These are phyloP conservation scores for Ambrosiella cleistominuta DNA, from an alignment of 2,329 filamentous ascomycete species.

Conservation along the genomic window DNA sequence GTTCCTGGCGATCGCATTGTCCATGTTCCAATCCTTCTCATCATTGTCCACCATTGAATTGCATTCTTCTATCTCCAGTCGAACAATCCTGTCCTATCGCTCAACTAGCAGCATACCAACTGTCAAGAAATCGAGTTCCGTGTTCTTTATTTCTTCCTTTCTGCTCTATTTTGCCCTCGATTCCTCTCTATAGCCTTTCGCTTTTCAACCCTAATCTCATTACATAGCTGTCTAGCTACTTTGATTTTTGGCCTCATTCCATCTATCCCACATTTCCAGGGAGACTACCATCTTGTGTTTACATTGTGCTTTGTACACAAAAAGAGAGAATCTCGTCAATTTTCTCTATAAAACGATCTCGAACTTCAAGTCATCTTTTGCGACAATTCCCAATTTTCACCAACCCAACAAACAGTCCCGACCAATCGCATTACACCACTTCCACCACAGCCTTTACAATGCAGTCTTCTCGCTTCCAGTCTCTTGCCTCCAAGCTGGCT, in stretches of 20 bases:
- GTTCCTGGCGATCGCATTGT: constrained; percentile 12
- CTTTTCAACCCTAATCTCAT: constrained; percentile 1
- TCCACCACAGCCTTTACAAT: constrained; percentile 19
- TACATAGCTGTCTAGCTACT: constrained; percentile 11
- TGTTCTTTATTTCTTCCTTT: constrained; percentile 10
- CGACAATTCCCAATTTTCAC: not conserved
- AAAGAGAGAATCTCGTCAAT: not conserved
- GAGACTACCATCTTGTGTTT: constrained; percentile 5
- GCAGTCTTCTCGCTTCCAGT: constrained; percentile 32
- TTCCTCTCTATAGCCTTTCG: constrained; percentile 6
- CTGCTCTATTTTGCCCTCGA: constrained; percentile 1
- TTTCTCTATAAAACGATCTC: constrained; percentile 1
- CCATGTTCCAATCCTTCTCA: constrained; percentile 9
- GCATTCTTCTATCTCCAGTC: constrained; percentile 5
- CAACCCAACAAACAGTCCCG: not conserved
- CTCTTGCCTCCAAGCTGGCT: constrained; percentile 33
- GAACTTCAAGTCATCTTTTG: not conserved
- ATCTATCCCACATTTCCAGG: constrained; percentile 6
- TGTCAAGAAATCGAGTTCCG: constrained; percentile 8
- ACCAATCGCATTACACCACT: not conserved
- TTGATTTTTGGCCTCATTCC: constrained; percentile 8
- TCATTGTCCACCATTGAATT: constrained; percentile 9
- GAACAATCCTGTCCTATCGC: constrained; percentile 3
- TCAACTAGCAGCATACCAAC: constrained; percentile 1
- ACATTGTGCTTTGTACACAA: not conserved